Percentiles rank a stretch among this genome's conserved stretches.
Evolutionary conservation across 495 filamentous ascomycete genomes (phyloP).

Genomic region (Hyaloscypha hepaticicola): DNA sequence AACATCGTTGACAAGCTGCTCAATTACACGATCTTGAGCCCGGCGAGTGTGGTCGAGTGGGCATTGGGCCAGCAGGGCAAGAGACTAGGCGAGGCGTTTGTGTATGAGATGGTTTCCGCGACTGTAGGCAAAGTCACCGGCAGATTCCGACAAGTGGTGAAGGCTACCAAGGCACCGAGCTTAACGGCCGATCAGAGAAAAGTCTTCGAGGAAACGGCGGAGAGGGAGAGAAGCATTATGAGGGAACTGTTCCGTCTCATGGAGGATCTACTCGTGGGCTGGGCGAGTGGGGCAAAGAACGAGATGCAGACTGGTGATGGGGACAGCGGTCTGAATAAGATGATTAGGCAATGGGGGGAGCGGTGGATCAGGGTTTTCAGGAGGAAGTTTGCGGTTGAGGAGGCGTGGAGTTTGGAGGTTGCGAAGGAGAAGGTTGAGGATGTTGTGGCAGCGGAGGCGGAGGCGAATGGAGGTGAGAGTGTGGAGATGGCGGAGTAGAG

Average conservation of each 20-base stretch:
- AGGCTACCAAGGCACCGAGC: constrained; percentile 51
- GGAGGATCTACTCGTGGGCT: constrained; percentile 72
- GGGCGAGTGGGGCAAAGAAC: constrained; percentile 73
- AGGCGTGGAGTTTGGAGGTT: constrained; percentile 55
- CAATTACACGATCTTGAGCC: constrained; percentile 92
- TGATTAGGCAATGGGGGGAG: constrained; percentile 78
- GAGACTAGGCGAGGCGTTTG: constrained; percentile 66
- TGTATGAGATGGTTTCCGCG: constrained; percentile 85
- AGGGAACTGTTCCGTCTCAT: constrained; percentile 75
- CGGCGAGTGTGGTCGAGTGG: constrained; percentile 84
- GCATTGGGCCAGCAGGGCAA: constrained; percentile 62
- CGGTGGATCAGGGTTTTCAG: constrained; percentile 85
- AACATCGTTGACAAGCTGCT: constrained; percentile 95
- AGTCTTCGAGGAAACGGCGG: constrained; percentile 57
- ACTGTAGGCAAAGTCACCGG: constrained; percentile 92
- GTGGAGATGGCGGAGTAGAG: constrained; percentile 15
- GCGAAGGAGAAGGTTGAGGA: constrained; percentile 31
- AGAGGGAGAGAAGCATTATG: constrained; percentile 67
- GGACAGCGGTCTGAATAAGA: constrained; percentile 51
- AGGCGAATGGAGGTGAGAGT: constrained; percentile 10
- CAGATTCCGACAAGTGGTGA: constrained; percentile 79
- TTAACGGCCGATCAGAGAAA: constrained; percentile 49
- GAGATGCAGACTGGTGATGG: constrained; percentile 58
- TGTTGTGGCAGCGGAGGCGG: neutral
- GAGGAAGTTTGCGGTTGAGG: constrained; percentile 80